Base-by-base conservation (phyloP, 2,329 filamentous ascomycete genomes). In the Helotiales sp. region DNA sequence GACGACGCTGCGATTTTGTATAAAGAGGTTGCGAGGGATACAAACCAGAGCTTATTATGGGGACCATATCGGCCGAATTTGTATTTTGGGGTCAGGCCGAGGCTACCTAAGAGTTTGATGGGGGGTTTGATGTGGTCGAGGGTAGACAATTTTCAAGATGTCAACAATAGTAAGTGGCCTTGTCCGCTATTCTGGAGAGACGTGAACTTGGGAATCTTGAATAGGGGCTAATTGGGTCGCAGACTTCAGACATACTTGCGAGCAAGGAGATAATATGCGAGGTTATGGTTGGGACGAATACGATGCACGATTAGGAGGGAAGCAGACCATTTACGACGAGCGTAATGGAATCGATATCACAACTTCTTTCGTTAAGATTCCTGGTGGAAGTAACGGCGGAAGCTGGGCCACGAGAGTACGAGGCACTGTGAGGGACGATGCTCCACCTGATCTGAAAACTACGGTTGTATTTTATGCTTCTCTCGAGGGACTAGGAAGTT, bases 261-360 rank as follows among this genome's bases (percentile, higher is more conserved):
- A 98, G 74, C 95, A 99, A 73, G 85, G 95, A 72, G 91, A 96
- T 72, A 89, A 89, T 64, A 96, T 99, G 82, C 89, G 86, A 48
- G 93, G 93, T 55, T 99, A 99, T 73, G 95, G 95, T 61, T 99
- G 95, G 95, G 93, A 98, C 69, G 91, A 96, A 72, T 99, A 96
- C 73, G 95, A 99, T 74, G 87, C 92, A 22, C 83, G 95, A 57
- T 88, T 82, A 56, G 95, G 95, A 61, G 95, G 95, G 55, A 81
- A 90, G 22, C 91, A 99, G 75, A 90, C 89, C 0, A 93, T 99
- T 59, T 91, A 96, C 70, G 95, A 99, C 73, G 86, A 87, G 54
- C 88, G 84, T 49, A 99, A 99, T 75, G 84, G 83, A 57, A 82
- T 99, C 64, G 93, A 98, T 75, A 83, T 99, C 62, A 96, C 90